These are phyloP conservation scores for Gillenia trifoliata DNA, from an alignment of 306 rosid genomes.

Conservation along the genomic window DNA sequence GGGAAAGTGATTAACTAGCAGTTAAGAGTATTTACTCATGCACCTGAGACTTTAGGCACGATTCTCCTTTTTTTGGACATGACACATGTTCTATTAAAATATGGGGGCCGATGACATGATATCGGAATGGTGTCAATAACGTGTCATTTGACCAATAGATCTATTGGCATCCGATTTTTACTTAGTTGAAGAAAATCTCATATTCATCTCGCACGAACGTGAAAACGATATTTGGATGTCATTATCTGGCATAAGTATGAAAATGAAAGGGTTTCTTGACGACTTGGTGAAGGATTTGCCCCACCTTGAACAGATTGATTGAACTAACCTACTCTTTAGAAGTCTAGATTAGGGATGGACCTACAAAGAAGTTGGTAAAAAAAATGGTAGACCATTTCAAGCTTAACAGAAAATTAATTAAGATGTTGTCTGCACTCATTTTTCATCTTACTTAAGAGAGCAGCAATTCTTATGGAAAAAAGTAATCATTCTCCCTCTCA, in stretches of 20 bases:
- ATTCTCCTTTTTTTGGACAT: background rate
- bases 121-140: background rate
- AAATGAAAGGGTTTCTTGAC: background rate
- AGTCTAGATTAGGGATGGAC: background rate
- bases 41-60: background rate
- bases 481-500: background rate
- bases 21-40: background rate
- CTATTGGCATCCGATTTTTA: no score
- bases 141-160: background rate
- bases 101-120: no score
- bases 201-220: no score
- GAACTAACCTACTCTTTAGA: background rate
- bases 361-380: background rate
- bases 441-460: conserved; percentile 4
- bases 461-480: background rate
- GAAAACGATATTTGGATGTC: background rate
- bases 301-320: background rate
- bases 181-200: no score
- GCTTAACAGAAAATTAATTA: background rate
- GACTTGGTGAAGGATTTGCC: background rate
- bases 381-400: background rate
- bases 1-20: background rate
- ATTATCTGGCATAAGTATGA: no score
- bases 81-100: background rate
- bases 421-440: conserved; percentile 10